Conservation (phyloP, 2,329 filamentous ascomycete species). For the Penicillium sp. region DNA sequence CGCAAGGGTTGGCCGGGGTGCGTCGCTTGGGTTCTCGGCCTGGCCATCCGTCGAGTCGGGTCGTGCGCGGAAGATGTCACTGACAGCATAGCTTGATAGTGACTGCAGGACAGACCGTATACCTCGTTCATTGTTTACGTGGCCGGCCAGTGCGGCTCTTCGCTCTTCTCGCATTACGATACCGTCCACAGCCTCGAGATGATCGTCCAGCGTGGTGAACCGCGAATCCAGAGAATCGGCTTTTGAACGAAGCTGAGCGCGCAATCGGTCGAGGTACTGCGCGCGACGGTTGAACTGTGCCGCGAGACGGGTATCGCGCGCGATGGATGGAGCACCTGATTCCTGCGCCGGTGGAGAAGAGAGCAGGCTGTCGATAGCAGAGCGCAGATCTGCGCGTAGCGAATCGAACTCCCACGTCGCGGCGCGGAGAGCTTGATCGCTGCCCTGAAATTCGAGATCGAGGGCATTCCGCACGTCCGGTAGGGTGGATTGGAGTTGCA, state of each 20-base stretch:
- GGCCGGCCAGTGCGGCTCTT: constrained; percentile 1
- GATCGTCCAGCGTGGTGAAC: constrained; percentile 35
- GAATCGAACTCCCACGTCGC: constrained; percentile 36
- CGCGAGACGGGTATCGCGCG: constrained; percentile 28
- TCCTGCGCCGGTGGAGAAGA: constrained; percentile 20
- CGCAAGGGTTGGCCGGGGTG: constrained; percentile 15
- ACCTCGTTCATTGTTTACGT: background rate
- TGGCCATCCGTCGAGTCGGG: constrained; percentile 1
- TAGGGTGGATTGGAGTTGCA: constrained; percentile 27
- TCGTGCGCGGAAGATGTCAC: constrained; percentile 12
- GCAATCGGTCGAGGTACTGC: constrained; percentile 34
- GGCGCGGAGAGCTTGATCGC: constrained; percentile 31
- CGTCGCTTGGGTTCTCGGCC: background rate
- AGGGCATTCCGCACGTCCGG: constrained; percentile 35
- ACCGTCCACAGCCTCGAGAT: constrained; percentile 34
- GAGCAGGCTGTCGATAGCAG: constrained; percentile 35
- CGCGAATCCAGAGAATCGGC: constrained; percentile 29
- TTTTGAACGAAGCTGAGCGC: constrained; percentile 33
- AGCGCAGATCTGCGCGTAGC: constrained; percentile 36
- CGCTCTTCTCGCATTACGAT: constrained; percentile 29
- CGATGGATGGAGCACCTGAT: constrained; percentile 14
- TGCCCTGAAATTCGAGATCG: constrained; percentile 38
- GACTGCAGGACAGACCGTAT: constrained; percentile 15
- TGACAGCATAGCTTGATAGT: constrained; percentile 16
- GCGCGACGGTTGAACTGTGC: constrained; percentile 32